Percentiles rank a stretch among this genome's conserved stretches.
These are phyloP conservation scores for Chlorophyllum brunneum DNA, from an alignment of 768 basidiomycete species.

Conservation along the genomic window DNA sequence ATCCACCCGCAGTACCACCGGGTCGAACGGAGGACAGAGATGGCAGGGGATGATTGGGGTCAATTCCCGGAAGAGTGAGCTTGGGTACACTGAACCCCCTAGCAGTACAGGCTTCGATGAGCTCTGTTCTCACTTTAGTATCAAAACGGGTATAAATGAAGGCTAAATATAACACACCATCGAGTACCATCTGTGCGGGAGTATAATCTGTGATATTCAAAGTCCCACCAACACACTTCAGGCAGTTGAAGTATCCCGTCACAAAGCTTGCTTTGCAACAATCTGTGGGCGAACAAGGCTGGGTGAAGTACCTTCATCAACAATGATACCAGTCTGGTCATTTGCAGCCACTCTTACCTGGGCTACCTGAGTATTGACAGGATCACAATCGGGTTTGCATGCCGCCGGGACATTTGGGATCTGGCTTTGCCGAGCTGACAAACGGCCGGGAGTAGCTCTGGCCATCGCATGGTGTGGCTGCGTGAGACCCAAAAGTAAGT, in stretches of 20 bases:
- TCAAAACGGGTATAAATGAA: not conserved
- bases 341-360: conserved; percentile 18
- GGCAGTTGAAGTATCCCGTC: conserved; percentile 28
- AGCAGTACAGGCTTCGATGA: conserved; percentile 8
- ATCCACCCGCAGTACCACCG: no score
- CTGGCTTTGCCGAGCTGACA: conserved; percentile 20
- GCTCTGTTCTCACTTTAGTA: not conserved
- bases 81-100: conserved; percentile 18
- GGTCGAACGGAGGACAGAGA: not conserved
- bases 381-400: conserved; percentile 28
- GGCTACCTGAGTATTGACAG: conserved; percentile 20
- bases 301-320: not conserved
- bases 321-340: not conserved
- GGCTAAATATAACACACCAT: conserved; percentile 16
- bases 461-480: not conserved
- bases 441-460: not conserved
- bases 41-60: conserved; percentile 16
- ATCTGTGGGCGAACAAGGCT: conserved; percentile 1
- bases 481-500: not conserved
- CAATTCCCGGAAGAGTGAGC: conserved; percentile 26
- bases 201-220: conserved; percentile 25
- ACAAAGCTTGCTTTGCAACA: conserved; percentile 32
- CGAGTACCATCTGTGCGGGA: conserved; percentile 23
- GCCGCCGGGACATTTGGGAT: conserved; percentile 23
- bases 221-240: conserved; percentile 28